These are phyloP conservation scores for Macadamia tetraphylla DNA, from an alignment of 164 flowering plant species.

Conservation along the genomic window DNA sequence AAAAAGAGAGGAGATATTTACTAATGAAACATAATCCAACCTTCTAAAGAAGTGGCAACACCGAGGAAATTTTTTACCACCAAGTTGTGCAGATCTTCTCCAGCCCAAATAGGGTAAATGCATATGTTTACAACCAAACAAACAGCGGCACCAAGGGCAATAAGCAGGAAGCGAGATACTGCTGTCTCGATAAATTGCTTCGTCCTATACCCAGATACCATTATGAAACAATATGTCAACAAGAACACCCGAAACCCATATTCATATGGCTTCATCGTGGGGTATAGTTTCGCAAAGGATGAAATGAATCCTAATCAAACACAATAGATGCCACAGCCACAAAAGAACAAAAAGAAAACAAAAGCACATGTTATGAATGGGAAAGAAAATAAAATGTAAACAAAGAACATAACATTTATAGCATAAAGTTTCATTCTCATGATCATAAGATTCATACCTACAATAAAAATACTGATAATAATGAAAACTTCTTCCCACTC, in stretches of 20 bases:
- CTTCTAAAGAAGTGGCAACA: slow-evolving; percentile 71
- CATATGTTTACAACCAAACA: slow-evolving; percentile 54
- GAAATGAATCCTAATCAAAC: slow-evolving; percentile 45
- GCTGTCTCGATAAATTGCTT: slow-evolving; percentile 64
- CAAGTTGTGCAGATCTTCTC: slow-evolving; percentile 81
- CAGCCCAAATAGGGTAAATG: slow-evolving; percentile 92
- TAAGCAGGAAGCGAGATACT: slow-evolving; percentile 55
- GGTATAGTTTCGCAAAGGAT: slow-evolving; percentile 54
- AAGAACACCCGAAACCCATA: slow-evolving; percentile 87
- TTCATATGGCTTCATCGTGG: slow-evolving; percentile 80
- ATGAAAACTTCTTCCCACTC: slow-evolving; percentile 42
- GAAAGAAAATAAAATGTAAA: not conserved
- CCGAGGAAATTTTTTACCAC: slow-evolving; percentile 71
- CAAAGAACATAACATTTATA: too few species aligned
- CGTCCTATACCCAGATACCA: slow-evolving; percentile 61
- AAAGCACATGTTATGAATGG: not conserved
- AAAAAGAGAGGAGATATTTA: not conserved
- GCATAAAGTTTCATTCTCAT: not conserved
- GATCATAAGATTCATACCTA: slow-evolving; percentile 34
- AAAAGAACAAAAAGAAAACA: not conserved
- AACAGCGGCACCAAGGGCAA: slow-evolving; percentile 69
- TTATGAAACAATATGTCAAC: slow-evolving; percentile 67
- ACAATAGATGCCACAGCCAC: slow-evolving; percentile 2
- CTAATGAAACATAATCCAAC: slow-evolving; percentile 20
- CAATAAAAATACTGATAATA: slow-evolving; percentile 52